Conservation (phyloP, 148 eudicot species). For the Cornus suecica region DNA sequence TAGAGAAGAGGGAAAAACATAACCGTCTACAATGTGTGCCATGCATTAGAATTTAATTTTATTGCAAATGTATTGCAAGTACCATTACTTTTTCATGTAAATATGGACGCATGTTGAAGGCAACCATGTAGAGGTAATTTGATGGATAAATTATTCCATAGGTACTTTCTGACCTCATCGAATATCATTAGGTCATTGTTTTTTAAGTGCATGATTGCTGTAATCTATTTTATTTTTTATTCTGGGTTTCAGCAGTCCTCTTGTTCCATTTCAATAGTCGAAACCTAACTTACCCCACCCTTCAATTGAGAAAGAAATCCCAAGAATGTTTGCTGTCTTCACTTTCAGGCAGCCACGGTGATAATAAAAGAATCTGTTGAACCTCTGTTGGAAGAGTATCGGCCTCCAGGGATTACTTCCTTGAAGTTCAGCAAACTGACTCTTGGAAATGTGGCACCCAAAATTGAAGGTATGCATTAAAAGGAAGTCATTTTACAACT, state of each 20-base stretch:
- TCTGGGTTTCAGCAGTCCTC: background rate
- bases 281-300: too few relatives aligned
- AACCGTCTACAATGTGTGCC: background rate
- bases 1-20: background rate
- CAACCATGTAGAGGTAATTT: background rate
- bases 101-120: background rate
- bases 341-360: constrained; percentile 72
- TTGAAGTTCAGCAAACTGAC: constrained; percentile 91
- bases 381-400: constrained; percentile 91
- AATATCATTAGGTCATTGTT: background rate
- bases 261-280: background rate
- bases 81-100: background rate
- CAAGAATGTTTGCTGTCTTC: background rate
- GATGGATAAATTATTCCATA: background rate
- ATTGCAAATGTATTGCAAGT: background rate
- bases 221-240: background rate
- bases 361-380: constrained; percentile 91
- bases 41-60: background rate
- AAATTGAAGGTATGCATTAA: constrained; percentile 72
- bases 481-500: background rate
- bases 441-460: constrained; percentile 95
- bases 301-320: background rate
- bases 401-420: constrained; percentile 85
- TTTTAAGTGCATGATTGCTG: background rate
- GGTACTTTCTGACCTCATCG: background rate